A percentile compares a stretch with the other conserved stretches of the same genome.
These are phyloP conservation scores for Salvia rosmarinus DNA, from an alignment of 257 asterid species.

Conservation along the genomic window DNA sequence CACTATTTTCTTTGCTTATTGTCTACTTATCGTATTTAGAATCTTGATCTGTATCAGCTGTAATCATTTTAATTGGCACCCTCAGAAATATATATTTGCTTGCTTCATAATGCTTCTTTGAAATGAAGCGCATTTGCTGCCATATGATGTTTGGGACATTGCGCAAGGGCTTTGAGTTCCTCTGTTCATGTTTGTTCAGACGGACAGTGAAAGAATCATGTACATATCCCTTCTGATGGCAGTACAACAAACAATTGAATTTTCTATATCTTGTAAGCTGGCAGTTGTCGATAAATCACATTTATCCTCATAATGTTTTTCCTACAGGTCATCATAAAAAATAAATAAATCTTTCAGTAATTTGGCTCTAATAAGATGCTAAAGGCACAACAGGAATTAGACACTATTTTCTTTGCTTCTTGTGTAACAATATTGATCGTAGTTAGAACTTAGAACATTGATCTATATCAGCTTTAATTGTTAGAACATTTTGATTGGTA, in stretches of 20 bases:
- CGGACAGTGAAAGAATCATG: conserved; percentile 39
- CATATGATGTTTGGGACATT: conserved; percentile 70
- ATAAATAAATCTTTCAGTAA: not conserved
- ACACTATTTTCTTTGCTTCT: not conserved
- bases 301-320: too few species aligned
- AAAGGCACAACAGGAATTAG: not conserved
- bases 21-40: not conserved
- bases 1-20: too few species aligned
- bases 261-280: too few species aligned
- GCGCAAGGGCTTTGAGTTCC: conserved; percentile 80
- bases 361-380: not conserved
- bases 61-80: not conserved
- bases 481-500: not conserved
- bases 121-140: conserved; percentile 47
- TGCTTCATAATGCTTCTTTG: not conserved
- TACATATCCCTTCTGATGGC: too few species aligned
- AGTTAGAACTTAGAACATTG: conserved; percentile 1
- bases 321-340: too few species aligned
- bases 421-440: not conserved
- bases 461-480: not conserved
- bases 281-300: too few species aligned
- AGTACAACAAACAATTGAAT: too few species aligned
- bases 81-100: not conserved
- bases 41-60: conserved; percentile 2
- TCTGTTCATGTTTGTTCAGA: conserved; percentile 7